These are phyloP conservation scores for Cytospora chrysosperma DNA, from an alignment of 2,329 filamentous ascomycete genomes.

Conservation along the genomic window DNA sequence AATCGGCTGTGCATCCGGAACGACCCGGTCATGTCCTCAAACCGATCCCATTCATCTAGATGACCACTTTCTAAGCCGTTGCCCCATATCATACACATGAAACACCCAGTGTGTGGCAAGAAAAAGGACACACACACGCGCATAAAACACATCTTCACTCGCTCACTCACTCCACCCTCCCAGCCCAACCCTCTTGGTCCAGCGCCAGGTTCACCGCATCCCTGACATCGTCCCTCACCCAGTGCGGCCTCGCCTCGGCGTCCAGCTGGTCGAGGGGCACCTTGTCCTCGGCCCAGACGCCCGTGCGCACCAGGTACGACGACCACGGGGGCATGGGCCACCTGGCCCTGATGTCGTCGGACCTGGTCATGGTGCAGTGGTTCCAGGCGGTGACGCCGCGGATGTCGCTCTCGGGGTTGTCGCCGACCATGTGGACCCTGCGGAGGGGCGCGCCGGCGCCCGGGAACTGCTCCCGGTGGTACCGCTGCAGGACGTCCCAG, in stretches of 20 bases:
- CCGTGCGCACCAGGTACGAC: slow-evolving; percentile 75
- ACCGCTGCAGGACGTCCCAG: slow-evolving; percentile 66
- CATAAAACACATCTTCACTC: no score
- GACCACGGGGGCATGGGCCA: slow-evolving; percentile 58
- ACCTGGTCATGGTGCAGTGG: slow-evolving; percentile 37
- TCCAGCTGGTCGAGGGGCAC: neutral
- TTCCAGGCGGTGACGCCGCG: slow-evolving; percentile 76
- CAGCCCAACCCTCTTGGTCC: slow-evolving; percentile 50
- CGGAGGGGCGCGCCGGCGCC: slow-evolving; percentile 44
- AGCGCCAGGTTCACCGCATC: slow-evolving; percentile 77
- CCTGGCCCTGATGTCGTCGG: slow-evolving; percentile 47
- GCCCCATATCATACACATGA: neutral
- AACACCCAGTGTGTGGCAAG: neutral
- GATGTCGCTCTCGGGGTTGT: slow-evolving; percentile 89
- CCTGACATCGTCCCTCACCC: slow-evolving; percentile 68
- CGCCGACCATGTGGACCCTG: slow-evolving; percentile 91
- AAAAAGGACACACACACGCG: neutral
- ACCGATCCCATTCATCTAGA: neutral
- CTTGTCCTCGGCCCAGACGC: slow-evolving; percentile 61
- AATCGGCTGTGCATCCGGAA: neutral
- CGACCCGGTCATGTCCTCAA: neutral
- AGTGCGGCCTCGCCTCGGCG: neutral
- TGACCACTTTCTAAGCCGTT: neutral
- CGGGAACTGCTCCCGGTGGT: slow-evolving; percentile 33
- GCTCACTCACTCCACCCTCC: slow-evolving; percentile 14